Base-by-base conservation (phyloP, 176 grass and related monocot species). In the Metroxylon sagu region DNA sequence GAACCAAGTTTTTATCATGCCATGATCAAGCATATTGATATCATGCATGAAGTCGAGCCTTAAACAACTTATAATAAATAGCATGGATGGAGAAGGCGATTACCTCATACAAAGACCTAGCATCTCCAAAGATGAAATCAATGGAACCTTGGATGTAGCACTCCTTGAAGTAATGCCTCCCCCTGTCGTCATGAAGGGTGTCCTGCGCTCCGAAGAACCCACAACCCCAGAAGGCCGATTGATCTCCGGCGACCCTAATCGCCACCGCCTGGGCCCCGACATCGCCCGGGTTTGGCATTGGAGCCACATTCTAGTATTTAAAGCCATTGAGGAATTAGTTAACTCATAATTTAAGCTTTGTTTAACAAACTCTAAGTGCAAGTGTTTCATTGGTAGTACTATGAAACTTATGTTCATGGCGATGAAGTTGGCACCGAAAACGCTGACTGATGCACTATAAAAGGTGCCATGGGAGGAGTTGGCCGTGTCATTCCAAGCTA, bases 121-220 rank as follows among this genome's bases (percentile, higher is more conserved):
- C 90, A 76, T 89, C 85, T 67, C 90, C 90, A 71, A 95, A 95
- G 67, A 89, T 86, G 25, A 95, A 89, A 76, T 86, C 90, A 2
- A 89, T 89, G 19, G 85, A 84, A 43, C 90, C 90, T 69, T 95
- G 83, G 48, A 95, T 74, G 58, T 79, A 86, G 25, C 85, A 95
- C 59, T 95, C 90, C 63, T 89, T 95, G 57, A 84, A 89, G 72
- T 89, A 95, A 65, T 95, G 90, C 14, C 71, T 72, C 51, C 83
- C 85, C 17, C 52, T 49, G 18, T 89, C 90, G 2, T 95, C 90
- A n/a, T 89, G 90, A 25, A 95, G 80, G 3, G 90, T 89, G 18
- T 95, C 90, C 68, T 95, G 90, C 0, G 90, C 85, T 12, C 90
- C 90, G 6, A 95, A 95, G 59, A 89, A 95, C 16, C 80, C 85